Evolutionary conservation across 139 green algal genomes (phyloP), one percentile per base, ranked within the genome.

Genomic region (Picochlorum sp.): DNA sequence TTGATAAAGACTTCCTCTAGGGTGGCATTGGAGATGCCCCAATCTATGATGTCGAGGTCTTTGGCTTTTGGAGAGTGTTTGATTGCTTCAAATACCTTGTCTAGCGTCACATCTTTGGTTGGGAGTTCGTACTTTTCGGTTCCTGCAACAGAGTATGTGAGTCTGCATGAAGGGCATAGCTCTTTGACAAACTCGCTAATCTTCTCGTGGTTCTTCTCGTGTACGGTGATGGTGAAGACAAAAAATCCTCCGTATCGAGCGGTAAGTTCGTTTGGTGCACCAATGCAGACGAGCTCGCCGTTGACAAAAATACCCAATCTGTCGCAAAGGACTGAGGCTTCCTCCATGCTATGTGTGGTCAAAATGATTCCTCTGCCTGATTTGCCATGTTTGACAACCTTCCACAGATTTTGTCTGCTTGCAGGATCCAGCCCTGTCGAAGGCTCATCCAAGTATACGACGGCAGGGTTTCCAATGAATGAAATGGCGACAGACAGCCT

Each of bases 311-410:
- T 95, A 56, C 75, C 90, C 60, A 98, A 87, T 38, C 89, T 75
- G 79, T 95, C 87, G 21, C 85, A 90, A 51, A 97, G 78, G 23
- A 90, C 90, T 61, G 94, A 88, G 14, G 92, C 94, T 80, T 97
- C 91, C 80, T 98, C 89, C 92, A 98, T 98, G 56, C 63, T 66
- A 83, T 98, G 92, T 2, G 92, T 96, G 16, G 92, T 98, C 52
- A 98, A 81, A 23, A 98, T 78, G 58, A 95, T 87, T 58, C 84
- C 88, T 15, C 85, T 75, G 9, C 80, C 76, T 2, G 62, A 4
- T 77, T 89, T 86, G 57, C 30, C 50, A 10, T 18, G 13, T 30
- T 90, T 80, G 56, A 98, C 90, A 64, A 96, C 88, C 66, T 89
- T 82, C 92, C 92, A 98, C 64, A 97, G 79, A 62, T 91, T 86